Percentiles rank a stretch among this genome's conserved stretches.
Evolutionary conservation across 495 filamentous ascomycete genomes (phyloP).

Genomic region (Neurospora sp.): DNA sequence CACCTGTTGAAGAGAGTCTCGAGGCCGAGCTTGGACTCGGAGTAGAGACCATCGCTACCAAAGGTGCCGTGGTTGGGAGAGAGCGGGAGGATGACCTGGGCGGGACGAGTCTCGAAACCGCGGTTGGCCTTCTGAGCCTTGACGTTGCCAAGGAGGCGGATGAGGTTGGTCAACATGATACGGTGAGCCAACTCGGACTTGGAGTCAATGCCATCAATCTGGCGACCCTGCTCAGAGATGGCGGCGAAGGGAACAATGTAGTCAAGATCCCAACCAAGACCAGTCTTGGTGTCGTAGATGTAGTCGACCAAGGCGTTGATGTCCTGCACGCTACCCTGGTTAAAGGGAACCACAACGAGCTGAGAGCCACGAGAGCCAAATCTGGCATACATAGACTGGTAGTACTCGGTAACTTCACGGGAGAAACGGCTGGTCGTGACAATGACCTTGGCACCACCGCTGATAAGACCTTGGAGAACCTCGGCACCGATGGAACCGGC

Average conservation of each 20-base stretch:
- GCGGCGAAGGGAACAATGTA: conserved; percentile 94
- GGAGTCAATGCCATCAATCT: conserved; percentile 95
- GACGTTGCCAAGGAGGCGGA: conserved; percentile 80
- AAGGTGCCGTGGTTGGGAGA: conserved; percentile 99
- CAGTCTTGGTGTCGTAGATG: conserved; percentile 94
- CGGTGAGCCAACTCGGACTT: conserved; percentile 97
- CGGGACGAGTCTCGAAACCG: conserved; percentile 88
- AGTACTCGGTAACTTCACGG: conserved; percentile 96
- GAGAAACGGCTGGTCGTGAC: conserved; percentile 96
- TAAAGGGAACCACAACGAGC: conserved; percentile 96
- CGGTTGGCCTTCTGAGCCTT: conserved; percentile 80
- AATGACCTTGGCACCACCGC: conserved; percentile 88
- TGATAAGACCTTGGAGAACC: conserved; percentile 91
- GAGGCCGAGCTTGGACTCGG: conserved; percentile 91
- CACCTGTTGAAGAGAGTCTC: conserved; percentile 98
- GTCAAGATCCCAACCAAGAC: conserved; percentile 96
- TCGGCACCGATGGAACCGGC: conserved; percentile 98
- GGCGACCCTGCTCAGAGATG: conserved; percentile 93
- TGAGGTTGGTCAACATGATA: conserved; percentile 97
- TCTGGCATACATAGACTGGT: conserved; percentile 94
- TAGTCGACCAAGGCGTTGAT: conserved; percentile 87
- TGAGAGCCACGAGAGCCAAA: conserved; percentile 91
- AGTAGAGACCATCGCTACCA: conserved; percentile 95
- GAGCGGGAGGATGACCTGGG: conserved; percentile 89
- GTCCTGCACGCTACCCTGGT: conserved; percentile 97